A percentile compares a stretch with the other conserved stretches of the same genome.
phyloP scores from a whole-genome alignment of 495 filamentous ascomycete species.

The Aspergillus saccharolyticus region DNA sequence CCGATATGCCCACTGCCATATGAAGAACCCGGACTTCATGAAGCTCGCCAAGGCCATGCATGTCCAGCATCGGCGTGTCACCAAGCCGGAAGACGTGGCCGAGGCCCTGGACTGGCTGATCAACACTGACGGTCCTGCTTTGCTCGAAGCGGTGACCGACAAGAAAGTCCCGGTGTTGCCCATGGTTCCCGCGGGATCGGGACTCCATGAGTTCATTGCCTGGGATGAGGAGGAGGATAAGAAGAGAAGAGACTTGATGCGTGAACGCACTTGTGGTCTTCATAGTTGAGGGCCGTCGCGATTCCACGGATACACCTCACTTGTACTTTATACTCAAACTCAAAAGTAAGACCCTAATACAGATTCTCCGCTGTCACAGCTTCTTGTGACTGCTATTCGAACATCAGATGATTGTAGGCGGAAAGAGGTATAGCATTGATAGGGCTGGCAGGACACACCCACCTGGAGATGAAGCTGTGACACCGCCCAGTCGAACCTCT shows the following conservation, averaged over 20 bases:
- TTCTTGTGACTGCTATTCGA: too few relatives aligned
- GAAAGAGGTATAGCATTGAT: too few relatives aligned
- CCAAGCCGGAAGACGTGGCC: conserved; percentile 65
- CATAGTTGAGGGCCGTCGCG: background rate
- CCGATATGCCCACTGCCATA: conserved; percentile 86
- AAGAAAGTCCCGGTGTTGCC: conserved; percentile 96
- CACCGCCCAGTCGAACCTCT: too few relatives aligned
- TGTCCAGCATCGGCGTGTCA: conserved; percentile 59
- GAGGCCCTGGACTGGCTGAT: conserved; percentile 85
- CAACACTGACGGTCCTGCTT: conserved; percentile 69
- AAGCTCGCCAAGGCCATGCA: conserved; percentile 83
- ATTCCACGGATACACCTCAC: too few relatives aligned
- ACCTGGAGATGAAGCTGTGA: too few relatives aligned
- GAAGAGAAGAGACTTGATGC: conserved; percentile 65
- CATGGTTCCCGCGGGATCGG: conserved; percentile 87
- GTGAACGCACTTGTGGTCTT: conserved; percentile 43
- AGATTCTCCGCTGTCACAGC: too few relatives aligned
- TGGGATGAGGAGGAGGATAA: conserved; percentile 75
- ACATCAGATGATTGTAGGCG: too few relatives aligned
- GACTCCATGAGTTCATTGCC: conserved; percentile 85
- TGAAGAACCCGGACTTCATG: conserved; percentile 82
- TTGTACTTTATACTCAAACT: background rate
- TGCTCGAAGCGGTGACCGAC: conserved; percentile 54
- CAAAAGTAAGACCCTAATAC: background rate
- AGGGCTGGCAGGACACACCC: too few relatives aligned